Evolutionary conservation across 768 basidiomycete species (phyloP), one percentile per base, ranked within the genome.

Genomic region (Thelephora aurantiotincta): DNA sequence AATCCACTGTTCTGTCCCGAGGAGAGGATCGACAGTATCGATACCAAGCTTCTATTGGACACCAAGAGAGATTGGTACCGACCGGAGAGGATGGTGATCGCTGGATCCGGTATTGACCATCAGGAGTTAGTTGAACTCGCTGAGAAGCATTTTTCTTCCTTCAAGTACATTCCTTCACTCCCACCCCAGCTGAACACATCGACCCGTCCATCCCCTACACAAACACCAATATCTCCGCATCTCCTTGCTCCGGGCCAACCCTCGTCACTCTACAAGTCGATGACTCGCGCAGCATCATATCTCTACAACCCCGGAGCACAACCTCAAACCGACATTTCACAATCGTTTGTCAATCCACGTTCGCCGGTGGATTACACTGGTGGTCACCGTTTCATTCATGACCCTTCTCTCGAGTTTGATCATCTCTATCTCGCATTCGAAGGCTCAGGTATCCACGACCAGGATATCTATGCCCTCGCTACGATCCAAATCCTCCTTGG

Each of bases 401-500:
- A 80, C 48, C 57, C 68, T 2, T 57, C 65, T 3, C 65, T 78
- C 43, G 86, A 96, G 55, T 89, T 97, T 61, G 81, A 90, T 53
- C 96, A 98, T 62, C 72, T 97, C 46, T 96, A 96, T 61, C 70
- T 99, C 48, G 91, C 76, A 0, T 99, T 82, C 57, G 93, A 98
- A 61, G 91, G 92, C 22, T 73, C 89, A 2, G 83, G 89, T 2
- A 88, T 97, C 42, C 80, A 85, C 58, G 87, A 94, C 54, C 79
- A 86, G 44, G 91, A 96, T 59, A 83, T 98, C 45, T 98, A 92
- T 62, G 76, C 89, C 5, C 72, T 94, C 14, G 94, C 94, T 16
- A 90, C 87, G 1, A 83, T 98, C 67, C 94, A 99, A 59, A 83
- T 93, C 20, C 75, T 98, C 38, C 76, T 99, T 13, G 94, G 94